A percentile compares a stretch with the other conserved stretches of the same genome.
Evolutionary conservation across 306 rosid genomes (phyloP).

Genomic region (Malus sieversii): DNA sequence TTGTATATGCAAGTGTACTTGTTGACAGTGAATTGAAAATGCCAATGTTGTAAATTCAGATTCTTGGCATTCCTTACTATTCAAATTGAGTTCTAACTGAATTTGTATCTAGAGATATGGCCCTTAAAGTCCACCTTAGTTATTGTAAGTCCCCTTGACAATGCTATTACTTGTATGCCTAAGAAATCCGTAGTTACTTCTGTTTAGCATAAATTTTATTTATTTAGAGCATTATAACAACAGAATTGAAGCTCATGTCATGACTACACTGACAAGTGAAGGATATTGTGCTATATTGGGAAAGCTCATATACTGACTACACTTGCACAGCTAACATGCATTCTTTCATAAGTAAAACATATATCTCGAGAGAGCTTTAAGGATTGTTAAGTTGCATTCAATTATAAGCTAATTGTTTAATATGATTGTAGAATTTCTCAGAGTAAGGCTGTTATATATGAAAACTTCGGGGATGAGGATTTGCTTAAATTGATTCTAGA

Average conservation of each 20-base stretch:
- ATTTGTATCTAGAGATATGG: not conserved
- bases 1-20: not conserved
- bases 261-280: not conserved
- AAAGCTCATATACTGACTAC: not conserved
- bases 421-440: not conserved
- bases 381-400: not conserved
- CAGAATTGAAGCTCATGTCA: not conserved
- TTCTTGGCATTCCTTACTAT: not conserved
- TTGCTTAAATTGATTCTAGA: not conserved
- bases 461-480: not conserved
- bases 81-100: not conserved
- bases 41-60: not conserved
- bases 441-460: not conserved
- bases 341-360: not conserved
- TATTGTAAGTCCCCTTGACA: not conserved
- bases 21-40: not conserved
- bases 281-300: not conserved
- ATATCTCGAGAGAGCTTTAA: not conserved
- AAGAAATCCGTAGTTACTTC: not conserved
- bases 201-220: not conserved
- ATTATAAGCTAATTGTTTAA: not conserved
- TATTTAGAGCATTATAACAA: not conserved
- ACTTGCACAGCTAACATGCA: not conserved
- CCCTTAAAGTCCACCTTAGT: not conserved
- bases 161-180: not conserved